These are phyloP conservation scores for Microbotryum scabiosae DNA, from an alignment of 1,284 basidiomycete genomes.

Conservation along the genomic window DNA sequence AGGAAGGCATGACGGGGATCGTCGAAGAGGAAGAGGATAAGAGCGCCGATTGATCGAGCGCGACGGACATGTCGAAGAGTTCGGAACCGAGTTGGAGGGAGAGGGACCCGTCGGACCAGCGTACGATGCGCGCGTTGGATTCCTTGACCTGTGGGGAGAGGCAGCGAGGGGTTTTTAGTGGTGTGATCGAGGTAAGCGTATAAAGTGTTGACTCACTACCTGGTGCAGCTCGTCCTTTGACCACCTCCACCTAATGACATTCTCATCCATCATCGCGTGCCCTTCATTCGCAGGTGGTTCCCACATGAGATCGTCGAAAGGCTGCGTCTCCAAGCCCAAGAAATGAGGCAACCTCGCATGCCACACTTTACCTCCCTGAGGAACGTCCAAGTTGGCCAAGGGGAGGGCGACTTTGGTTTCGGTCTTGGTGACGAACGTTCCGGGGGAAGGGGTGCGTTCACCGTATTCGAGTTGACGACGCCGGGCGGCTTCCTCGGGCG, in stretches of 20 bases:
- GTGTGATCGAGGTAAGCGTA: not conserved
- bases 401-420: conserved; percentile 58
- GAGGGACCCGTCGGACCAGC: conserved; percentile 83
- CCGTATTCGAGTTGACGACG: conserved; percentile 67
- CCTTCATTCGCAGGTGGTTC: conserved; percentile 43
- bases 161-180: not conserved
- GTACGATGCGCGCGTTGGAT: conserved; percentile 76
- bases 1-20: conserved; percentile 29
- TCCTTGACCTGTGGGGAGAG: conserved; percentile 55
- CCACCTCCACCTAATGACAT: conserved; percentile 87
- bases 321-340: conserved; percentile 68
- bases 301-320: conserved; percentile 71
- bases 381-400: conserved; percentile 68
- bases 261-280: conserved; percentile 61
- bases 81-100: conserved; percentile 79
- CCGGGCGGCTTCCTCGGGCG: conserved; percentile 57
- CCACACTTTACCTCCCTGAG: conserved; percentile 63
- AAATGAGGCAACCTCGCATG: conserved; percentile 60
- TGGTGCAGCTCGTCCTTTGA: conserved; percentile 57
- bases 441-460: conserved; percentile 45
- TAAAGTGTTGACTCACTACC: conserved; percentile 50
- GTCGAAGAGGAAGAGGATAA: conserved; percentile 9
- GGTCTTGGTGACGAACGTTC: conserved; percentile 7
- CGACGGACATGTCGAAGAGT: conserved; percentile 74
- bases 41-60: conserved; percentile 59